A percentile compares a stretch with the other conserved stretches of the same genome.
phyloP scores from a whole-genome alignment of 768 basidiomycete species.

The Lactarius sp. region DNA sequence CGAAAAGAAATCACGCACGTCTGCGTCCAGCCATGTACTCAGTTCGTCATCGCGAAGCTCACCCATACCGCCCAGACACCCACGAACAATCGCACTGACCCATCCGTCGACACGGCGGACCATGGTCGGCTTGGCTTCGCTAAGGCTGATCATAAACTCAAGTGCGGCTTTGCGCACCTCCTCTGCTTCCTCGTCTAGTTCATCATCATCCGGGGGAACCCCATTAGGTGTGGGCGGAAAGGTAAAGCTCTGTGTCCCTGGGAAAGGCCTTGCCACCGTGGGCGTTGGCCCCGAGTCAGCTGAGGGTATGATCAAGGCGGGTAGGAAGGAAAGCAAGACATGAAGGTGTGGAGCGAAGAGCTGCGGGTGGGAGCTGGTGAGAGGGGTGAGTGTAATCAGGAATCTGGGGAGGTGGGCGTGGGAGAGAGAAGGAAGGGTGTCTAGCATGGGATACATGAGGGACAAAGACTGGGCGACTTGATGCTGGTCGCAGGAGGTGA shows the following conservation, averaged over 20 bases:
- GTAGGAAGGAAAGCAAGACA: constrained; percentile 64
- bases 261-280: constrained; percentile 45
- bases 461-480: constrained; percentile 59
- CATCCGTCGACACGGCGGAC: constrained; percentile 65
- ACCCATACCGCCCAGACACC: constrained; percentile 79
- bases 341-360: constrained; percentile 73
- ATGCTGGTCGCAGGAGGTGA: constrained; percentile 53
- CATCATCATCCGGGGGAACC: constrained; percentile 36
- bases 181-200: constrained; percentile 60
- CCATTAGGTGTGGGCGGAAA: constrained; percentile 39
- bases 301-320: constrained; percentile 63
- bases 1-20: constrained; percentile 46
- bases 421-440: constrained; percentile 60
- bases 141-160: constrained; percentile 80
- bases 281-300: constrained; percentile 50
- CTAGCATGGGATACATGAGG: constrained; percentile 67
- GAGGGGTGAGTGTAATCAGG: constrained; percentile 62
- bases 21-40: constrained; percentile 63
- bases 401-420: constrained; percentile 56
- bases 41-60: constrained; percentile 63
- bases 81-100: constrained; percentile 64
- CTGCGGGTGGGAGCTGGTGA: constrained; percentile 59
- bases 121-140: constrained; percentile 67
- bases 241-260: constrained; percentile 30
- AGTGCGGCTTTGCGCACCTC: constrained; percentile 68